phyloP scores from a whole-genome alignment of 2,329 filamentous ascomycete genomes.

The Fusarium floridanum region DNA sequence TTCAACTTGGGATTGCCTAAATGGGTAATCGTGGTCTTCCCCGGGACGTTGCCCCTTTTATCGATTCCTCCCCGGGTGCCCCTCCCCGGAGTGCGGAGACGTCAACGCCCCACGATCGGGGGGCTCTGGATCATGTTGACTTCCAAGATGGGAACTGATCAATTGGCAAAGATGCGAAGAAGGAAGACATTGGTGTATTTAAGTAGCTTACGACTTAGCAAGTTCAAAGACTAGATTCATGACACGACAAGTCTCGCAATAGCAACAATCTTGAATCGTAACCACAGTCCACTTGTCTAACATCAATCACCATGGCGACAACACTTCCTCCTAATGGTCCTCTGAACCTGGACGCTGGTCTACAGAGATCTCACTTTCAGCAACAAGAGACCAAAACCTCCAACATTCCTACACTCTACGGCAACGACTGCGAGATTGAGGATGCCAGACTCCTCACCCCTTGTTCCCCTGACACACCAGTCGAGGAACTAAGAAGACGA shows the following conservation, averaged over 20 bases:
- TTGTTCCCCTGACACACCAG: background rate
- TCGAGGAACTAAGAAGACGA: background rate
- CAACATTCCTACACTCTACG: background rate
- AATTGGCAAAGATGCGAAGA: background rate
- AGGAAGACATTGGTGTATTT: background rate
- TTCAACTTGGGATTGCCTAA: background rate
- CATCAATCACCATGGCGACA: background rate
- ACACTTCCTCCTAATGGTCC: background rate
- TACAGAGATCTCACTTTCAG: background rate
- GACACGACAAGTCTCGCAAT: background rate
- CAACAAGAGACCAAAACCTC: background rate
- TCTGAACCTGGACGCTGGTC: background rate
- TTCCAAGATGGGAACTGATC: background rate
- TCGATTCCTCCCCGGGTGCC: background rate
- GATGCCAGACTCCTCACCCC: background rate
- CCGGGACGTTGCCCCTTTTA: background rate
- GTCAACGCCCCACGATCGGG: background rate
- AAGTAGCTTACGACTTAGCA: background rate
- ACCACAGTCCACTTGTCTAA: background rate
- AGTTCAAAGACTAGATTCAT: no score
- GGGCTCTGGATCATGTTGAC: background rate
- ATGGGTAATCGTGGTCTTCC: background rate
- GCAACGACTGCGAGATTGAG: background rate
- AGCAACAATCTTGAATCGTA: background rate
- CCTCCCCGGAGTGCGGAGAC: background rate